These are phyloP conservation scores for Apiotrichum laibachii DNA, from an alignment of 1,284 basidiomycete species.

Conservation along the genomic window DNA sequence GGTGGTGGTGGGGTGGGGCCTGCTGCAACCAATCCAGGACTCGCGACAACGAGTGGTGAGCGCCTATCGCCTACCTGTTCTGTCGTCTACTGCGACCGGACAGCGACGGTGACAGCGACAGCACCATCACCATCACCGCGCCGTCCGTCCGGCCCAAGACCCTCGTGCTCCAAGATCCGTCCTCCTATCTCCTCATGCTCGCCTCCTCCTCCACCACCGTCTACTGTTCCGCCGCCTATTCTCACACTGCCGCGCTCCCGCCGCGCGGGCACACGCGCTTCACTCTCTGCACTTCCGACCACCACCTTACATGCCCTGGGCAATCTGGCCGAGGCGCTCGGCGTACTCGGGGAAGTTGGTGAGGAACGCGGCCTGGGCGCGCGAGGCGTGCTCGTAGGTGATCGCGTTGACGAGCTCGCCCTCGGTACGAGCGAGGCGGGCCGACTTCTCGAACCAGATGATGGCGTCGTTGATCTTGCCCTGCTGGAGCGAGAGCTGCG, in stretches of 20 bases:
- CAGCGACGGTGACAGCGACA: no score
- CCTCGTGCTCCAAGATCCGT: no score
- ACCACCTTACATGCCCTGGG: constrained; percentile 36
- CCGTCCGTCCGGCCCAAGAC: no score
- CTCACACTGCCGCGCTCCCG: no score
- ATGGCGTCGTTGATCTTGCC: constrained; percentile 84
- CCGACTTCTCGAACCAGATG: constrained; percentile 80
- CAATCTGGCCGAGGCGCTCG: constrained; percentile 51
- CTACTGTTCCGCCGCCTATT: no score
- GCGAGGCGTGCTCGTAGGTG: constrained; percentile 72
- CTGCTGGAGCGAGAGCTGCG: constrained; percentile 90
- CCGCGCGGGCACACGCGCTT: neutral
- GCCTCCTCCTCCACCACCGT: no score
- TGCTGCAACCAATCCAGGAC: no score
- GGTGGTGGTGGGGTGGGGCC: neutral
- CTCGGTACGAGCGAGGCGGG: constrained; percentile 84
- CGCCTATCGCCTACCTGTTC: no score
- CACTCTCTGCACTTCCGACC: neutral
- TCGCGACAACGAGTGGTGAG: no score
- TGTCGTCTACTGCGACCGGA: no score
- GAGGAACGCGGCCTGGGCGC: constrained; percentile 75
- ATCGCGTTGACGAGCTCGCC: constrained; percentile 84
- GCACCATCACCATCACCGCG: no score
- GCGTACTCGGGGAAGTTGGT: constrained; percentile 78
- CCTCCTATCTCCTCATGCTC: no score